Evolutionary conservation across 129 eudicot genomes (phyloP).

Genomic region (Arctium minus): DNA sequence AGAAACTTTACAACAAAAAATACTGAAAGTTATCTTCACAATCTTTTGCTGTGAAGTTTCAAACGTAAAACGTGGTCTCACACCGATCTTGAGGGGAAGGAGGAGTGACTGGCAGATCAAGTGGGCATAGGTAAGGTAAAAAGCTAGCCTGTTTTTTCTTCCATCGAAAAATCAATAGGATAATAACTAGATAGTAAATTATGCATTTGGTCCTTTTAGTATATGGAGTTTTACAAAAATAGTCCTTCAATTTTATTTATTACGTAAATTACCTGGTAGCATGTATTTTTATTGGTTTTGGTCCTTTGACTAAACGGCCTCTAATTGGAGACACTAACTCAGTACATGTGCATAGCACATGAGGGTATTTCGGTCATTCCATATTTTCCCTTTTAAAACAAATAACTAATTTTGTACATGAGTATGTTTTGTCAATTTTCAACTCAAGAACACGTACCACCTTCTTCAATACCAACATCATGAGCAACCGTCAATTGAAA

Average conservation of each 20-base stretch:
- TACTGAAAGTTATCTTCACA: no score
- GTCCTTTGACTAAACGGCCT: not conserved
- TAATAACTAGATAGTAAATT: not conserved
- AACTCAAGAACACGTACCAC: no score
- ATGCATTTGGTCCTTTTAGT: not conserved
- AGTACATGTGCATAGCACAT: not conserved
- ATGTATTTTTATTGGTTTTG: not conserved
- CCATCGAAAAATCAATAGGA: not conserved
- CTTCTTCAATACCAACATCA: no score
- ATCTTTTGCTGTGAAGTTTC: no score
- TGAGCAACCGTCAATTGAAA: no score
- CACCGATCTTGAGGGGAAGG: not conserved
- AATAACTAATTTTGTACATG: not conserved
- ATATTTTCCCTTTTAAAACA: not conserved
- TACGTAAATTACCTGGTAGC: not conserved
- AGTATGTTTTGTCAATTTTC: no score
- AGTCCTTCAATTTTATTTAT: not conserved
- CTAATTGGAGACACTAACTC: not conserved
- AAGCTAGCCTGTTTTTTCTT: not conserved
- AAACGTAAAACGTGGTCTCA: no score
- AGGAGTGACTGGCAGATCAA: not conserved
- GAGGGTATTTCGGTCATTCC: not conserved
- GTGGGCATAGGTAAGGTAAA: not conserved
- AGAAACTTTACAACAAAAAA: no score
- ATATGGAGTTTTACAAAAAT: not conserved